Evolutionary conservation across 108 stramenopile genomes (phyloP).

Genomic region (Asterionellopsis glacialis): DNA sequence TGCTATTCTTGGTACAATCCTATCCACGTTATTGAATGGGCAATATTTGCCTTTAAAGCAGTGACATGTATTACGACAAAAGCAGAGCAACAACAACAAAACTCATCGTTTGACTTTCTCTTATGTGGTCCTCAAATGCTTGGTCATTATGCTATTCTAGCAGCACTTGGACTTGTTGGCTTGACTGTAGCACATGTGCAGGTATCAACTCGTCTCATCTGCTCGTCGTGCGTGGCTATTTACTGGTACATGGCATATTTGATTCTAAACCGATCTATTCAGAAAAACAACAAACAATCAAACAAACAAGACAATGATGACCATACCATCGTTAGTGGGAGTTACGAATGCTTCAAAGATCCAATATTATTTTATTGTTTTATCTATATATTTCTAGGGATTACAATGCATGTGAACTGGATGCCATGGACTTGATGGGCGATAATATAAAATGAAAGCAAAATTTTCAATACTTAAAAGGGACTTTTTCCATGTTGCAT

Average conservation of each 20-base stretch:
- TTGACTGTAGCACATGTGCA: slow-evolving; percentile 77
- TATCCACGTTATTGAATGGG: slow-evolving; percentile 14
- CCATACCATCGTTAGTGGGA: neutral
- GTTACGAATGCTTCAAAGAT: neutral
- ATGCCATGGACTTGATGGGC: slow-evolving; percentile 52
- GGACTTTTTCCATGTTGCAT: too few species aligned
- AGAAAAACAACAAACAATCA: neutral
- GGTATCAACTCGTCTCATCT: slow-evolving; percentile 79
- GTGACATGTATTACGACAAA: too few species aligned
- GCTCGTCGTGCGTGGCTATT: slow-evolving; percentile 73
- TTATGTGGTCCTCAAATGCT: slow-evolving; percentile 37
- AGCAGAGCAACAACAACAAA: too few species aligned
- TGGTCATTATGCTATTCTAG: slow-evolving; percentile 69
- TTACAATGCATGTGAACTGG: slow-evolving; percentile 75
- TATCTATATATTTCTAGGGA: slow-evolving; percentile 58
- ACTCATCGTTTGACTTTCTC: neutral
- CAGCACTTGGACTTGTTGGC: slow-evolving; percentile 48
- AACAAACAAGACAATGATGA: neutral
- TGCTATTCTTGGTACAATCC: neutral
- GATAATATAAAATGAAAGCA: too few species aligned
- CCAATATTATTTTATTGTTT: slow-evolving; percentile 42
- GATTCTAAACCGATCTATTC: neutral
- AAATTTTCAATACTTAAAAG: too few species aligned
- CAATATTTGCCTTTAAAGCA: slow-evolving; percentile 15
- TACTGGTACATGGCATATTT: slow-evolving; percentile 60